These are phyloP conservation scores for Leishmania braziliensis DNA, from an alignment of 208 protist species.

Conservation along the genomic window DNA sequence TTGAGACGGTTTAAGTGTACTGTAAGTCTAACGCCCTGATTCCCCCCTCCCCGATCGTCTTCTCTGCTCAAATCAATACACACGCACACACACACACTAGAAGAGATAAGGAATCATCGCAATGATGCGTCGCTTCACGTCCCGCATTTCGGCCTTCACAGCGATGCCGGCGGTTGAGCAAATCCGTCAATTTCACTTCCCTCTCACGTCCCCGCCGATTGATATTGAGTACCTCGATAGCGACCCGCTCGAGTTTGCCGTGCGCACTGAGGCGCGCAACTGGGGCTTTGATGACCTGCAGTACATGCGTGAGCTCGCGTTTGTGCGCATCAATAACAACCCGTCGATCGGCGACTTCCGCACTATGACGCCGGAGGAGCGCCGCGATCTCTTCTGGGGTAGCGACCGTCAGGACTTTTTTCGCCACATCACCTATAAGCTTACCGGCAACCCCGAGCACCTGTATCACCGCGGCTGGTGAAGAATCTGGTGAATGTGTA, in stretches of 20 bases:
- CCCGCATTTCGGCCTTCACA: conserved; percentile 30
- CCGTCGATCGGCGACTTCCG: conserved; percentile 87
- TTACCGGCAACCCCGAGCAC: conserved; percentile 80
- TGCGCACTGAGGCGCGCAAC: conserved; percentile 87
- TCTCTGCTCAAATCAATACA: not conserved
- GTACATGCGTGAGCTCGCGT: conserved; percentile 90
- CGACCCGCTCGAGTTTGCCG: conserved; percentile 87
- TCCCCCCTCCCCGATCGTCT: not conserved
- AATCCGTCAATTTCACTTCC: conserved; percentile 77
- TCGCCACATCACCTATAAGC: conserved; percentile 72
- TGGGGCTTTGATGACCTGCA: conserved; percentile 87
- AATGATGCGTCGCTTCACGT: conserved; percentile 47
- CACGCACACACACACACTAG: not conserved
- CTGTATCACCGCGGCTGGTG: conserved; percentile 91
- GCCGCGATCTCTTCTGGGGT: conserved; percentile 86
- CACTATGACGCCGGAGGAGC: conserved; percentile 81
- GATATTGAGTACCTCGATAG: conserved; percentile 88
- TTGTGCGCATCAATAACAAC: conserved; percentile 91
- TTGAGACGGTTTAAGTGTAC: not conserved
- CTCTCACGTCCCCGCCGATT: conserved; percentile 77
- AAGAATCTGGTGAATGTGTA: not conserved
- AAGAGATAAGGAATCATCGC: not conserved
- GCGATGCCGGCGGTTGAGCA: conserved; percentile 33
- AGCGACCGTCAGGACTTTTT: conserved; percentile 91
- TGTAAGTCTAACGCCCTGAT: not conserved